Conservation (phyloP, 768 basidiomycete species). For the Tylopilus felleus region DNA sequence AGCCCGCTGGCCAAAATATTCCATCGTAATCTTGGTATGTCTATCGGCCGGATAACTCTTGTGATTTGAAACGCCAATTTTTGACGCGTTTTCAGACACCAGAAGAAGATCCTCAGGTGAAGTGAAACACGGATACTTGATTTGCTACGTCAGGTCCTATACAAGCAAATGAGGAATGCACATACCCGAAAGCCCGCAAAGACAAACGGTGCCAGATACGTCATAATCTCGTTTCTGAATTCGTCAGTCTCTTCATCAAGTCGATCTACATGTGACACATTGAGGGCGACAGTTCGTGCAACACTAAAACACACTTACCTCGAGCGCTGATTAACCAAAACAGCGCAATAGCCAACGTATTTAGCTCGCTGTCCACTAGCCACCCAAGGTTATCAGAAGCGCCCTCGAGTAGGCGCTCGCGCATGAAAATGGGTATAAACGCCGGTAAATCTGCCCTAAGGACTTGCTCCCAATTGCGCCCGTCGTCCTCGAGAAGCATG, state of each 20-base stretch:
- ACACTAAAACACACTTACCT: constrained; percentile 6
- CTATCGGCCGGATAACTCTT: constrained; percentile 31
- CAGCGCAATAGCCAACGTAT: constrained; percentile 44
- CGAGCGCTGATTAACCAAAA: constrained; percentile 46
- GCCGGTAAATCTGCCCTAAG: constrained; percentile 40
- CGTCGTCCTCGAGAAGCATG: constrained; percentile 57
- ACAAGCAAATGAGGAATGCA: constrained; percentile 4
- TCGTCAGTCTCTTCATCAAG: constrained; percentile 35
- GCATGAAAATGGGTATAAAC: constrained; percentile 41
- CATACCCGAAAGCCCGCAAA: constrained; percentile 50
- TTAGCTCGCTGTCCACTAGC: constrained; percentile 46
- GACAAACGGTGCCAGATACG: constrained; percentile 42
- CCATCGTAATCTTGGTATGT: constrained; percentile 29
- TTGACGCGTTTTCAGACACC: constrained; percentile 11
- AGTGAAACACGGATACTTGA: constrained; percentile 38
- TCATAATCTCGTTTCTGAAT: constrained; percentile 32
- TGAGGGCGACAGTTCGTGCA: not conserved
- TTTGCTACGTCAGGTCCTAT: constrained; percentile 9
- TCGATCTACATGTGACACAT: constrained; percentile 4
- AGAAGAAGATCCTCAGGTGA: constrained; percentile 35
- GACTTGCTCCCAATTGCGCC: constrained; percentile 47
- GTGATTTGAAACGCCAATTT: constrained; percentile 18
- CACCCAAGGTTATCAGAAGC: constrained; percentile 42
- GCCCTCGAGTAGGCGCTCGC: constrained; percentile 37
- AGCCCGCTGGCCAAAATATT: constrained; percentile 42